Evolutionary conservation across 2,329 filamentous ascomycete genomes (phyloP).

Genomic region (Claviceps cyperi): DNA sequence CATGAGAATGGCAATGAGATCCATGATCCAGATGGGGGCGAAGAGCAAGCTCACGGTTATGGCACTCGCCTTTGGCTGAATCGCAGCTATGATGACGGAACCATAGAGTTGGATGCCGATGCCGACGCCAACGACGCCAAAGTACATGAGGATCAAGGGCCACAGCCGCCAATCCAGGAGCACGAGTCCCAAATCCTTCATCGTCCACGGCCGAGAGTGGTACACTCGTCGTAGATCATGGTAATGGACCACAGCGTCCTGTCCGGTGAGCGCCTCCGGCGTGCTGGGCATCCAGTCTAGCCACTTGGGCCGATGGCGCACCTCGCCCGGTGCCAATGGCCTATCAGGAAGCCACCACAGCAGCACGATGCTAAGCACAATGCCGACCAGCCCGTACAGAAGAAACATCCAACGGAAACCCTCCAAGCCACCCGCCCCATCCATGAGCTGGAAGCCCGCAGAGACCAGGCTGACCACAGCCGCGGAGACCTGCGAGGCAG

Average conservation of each 20-base stretch:
- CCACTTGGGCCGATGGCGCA: conserved; percentile 33
- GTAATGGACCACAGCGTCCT: conserved; percentile 72
- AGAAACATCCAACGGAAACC: conserved; percentile 92
- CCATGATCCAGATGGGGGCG: conserved; percentile 89
- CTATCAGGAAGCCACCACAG: conserved; percentile 88
- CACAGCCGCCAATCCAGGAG: conserved; percentile 78
- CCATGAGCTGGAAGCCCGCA: conserved; percentile 85
- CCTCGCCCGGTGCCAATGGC: conserved; percentile 58
- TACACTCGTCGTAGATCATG: conserved; percentile 71
- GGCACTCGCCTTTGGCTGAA: conserved; percentile 57
- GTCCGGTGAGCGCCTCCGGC: conserved; percentile 57
- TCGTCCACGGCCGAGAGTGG: conserved; percentile 56
- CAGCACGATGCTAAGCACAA: conserved; percentile 56
- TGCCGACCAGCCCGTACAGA: conserved; percentile 63
- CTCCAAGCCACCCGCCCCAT: conserved; percentile 58
- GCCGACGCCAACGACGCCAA: conserved; percentile 83
- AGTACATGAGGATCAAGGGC: conserved; percentile 83
- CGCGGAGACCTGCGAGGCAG: conserved; percentile 75
- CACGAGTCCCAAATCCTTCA: conserved; percentile 55
- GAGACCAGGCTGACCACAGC: conserved; percentile 82
- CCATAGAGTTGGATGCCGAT: conserved; percentile 83
- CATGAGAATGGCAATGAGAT: conserved; percentile 73
- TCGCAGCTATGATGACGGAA: conserved; percentile 70
- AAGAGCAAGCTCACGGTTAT: conserved; percentile 71
- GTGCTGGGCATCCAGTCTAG: conserved; percentile 53